Conservation (phyloP, 1,284 basidiomycete species). For the Cutaneotrichosporon arboriforme region DNA sequence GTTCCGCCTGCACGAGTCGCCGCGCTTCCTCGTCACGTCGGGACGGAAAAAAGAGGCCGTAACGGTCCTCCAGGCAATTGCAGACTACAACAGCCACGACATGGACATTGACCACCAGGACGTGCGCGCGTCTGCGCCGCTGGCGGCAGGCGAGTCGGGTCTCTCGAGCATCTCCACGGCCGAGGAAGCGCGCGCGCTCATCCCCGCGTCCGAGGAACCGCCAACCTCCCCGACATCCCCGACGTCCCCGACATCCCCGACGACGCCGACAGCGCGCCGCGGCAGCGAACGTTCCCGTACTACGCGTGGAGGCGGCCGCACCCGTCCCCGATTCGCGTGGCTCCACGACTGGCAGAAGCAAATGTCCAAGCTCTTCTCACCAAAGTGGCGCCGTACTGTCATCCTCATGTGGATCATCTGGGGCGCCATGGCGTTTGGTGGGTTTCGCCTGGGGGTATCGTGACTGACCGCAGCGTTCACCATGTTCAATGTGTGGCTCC, state of each 20-base stretch:
- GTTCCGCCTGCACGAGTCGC: slow-evolving; percentile 88
- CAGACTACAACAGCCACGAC: slow-evolving; percentile 69
- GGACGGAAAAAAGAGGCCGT: slow-evolving; percentile 76
- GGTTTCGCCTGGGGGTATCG: slow-evolving; percentile 29
- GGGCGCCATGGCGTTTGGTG: slow-evolving; percentile 73
- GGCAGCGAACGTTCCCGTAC: background rate
- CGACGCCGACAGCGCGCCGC: background rate
- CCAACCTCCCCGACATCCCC: slow-evolving; percentile 10
- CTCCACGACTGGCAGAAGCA: slow-evolving; percentile 59
- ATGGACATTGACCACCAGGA: slow-evolving; percentile 64
- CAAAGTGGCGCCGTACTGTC: slow-evolving; percentile 77
- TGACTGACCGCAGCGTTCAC: slow-evolving; percentile 61
- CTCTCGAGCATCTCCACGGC: background rate
- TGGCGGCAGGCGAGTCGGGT: background rate
- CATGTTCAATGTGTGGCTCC: slow-evolving; percentile 96
- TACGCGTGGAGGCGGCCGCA: background rate
- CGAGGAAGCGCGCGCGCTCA: slow-evolving; percentile 8
- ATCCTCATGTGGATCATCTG: slow-evolving; percentile 78
- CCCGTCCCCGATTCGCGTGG: slow-evolving; percentile 5
- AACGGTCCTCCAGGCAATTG: slow-evolving; percentile 72
- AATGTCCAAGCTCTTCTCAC: slow-evolving; percentile 67
- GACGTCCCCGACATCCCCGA: background rate
- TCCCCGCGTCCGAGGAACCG: slow-evolving; percentile 2
- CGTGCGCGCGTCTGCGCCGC: slow-evolving; percentile 47
- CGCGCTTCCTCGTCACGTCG: slow-evolving; percentile 79